These are phyloP conservation scores for Fusarium tanahbumbuense DNA, from an alignment of 2,329 filamentous ascomycete species.

Conservation along the genomic window DNA sequence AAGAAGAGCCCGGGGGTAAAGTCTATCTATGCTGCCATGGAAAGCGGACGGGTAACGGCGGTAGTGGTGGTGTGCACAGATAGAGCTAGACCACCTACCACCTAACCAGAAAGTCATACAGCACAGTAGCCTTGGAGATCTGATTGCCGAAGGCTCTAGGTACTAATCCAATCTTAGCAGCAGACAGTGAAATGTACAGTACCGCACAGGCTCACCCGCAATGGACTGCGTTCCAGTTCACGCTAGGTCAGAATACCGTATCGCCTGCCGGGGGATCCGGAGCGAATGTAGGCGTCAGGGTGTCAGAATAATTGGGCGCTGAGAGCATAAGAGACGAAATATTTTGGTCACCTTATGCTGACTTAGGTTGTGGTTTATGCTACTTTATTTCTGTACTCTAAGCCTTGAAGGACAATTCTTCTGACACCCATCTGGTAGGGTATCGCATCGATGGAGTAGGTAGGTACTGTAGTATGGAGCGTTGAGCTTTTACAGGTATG, in stretches of 20 bases:
- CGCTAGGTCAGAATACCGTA: neutral
- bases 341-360: too few species aligned
- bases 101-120: neutral
- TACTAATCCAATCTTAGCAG: neutral
- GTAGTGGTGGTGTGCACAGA: constrained; percentile 3
- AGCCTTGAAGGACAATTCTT: too few species aligned
- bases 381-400: too few species aligned
- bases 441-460: neutral
- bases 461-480: neutral
- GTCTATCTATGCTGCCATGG: neutral
- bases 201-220: neutral
- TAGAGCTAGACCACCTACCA: neutral
- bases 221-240: neutral
- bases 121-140: constrained; percentile 15
- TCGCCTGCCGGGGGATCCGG: neutral
- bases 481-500: neutral
- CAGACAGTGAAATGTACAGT: neutral
- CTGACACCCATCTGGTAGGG: neutral
- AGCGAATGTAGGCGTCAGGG: neutral
- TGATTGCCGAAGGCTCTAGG: constrained; percentile 22
- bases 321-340: too few species aligned
- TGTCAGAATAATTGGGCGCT: too few species aligned
- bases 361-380: too few species aligned
- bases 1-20: constrained; percentile 16
- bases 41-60: constrained; percentile 27